These are phyloP conservation scores for Rubia yunnanensis DNA, from an alignment of 257 asterid species.

Conservation along the genomic window DNA sequence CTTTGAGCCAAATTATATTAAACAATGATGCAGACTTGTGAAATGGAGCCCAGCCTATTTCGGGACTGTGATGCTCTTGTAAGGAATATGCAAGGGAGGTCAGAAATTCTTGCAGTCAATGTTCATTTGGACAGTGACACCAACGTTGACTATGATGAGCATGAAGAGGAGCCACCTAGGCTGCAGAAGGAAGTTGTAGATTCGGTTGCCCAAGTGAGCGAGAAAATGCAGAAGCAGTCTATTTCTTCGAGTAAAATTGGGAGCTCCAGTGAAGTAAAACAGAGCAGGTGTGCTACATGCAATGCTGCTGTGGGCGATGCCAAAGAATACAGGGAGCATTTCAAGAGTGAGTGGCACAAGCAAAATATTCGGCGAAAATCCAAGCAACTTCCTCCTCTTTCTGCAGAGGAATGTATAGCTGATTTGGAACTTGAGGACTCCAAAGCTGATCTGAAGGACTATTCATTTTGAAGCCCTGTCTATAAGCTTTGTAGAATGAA, in stretches of 20 bases:
- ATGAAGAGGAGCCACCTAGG: conserved; percentile 49
- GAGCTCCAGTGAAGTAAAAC: conserved; percentile 38
- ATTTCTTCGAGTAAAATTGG: conserved; percentile 37
- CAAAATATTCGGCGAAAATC: conserved; percentile 78
- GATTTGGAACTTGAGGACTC: conserved; percentile 66
- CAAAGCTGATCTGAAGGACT: conserved; percentile 71
- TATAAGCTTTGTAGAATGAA: neutral
- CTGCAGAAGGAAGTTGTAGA: conserved; percentile 23
- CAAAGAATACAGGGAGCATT: conserved; percentile 78
- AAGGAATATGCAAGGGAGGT: conserved; percentile 72
- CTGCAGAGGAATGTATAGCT: conserved; percentile 72
- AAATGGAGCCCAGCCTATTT: conserved; percentile 63
- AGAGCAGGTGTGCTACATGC: conserved; percentile 79
- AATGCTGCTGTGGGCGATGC: conserved; percentile 63
- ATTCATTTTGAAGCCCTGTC: conserved; percentile 49
- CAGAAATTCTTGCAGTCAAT: conserved; percentile 78
- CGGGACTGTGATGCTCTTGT: conserved; percentile 70
- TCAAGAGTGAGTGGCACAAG: conserved; percentile 96
- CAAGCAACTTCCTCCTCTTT: conserved; percentile 75
- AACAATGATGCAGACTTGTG: conserved; percentile 32
- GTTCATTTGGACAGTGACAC: conserved; percentile 69
- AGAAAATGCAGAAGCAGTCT: conserved; percentile 52
- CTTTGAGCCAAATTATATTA: neutral
- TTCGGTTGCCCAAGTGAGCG: conserved; percentile 33
- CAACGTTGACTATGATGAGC: conserved; percentile 58